A percentile compares a stretch with the other conserved stretches of the same genome.
Conservation (phyloP, 1,284 basidiomycete species). For the Vanrija sp. region DNA sequence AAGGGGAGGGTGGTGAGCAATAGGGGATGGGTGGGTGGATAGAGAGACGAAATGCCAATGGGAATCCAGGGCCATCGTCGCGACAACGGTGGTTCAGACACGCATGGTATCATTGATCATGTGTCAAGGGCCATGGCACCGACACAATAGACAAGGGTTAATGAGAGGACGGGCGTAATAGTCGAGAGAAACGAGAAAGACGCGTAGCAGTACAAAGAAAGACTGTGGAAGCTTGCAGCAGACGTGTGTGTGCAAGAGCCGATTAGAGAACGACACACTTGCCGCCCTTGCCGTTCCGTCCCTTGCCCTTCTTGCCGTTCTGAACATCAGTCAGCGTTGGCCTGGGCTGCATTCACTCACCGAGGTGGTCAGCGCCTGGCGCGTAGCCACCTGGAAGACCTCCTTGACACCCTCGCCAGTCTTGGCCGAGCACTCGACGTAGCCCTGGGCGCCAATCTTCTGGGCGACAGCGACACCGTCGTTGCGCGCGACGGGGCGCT, state of each 20-base stretch:
- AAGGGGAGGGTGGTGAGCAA: too few species aligned
- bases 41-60: not conserved
- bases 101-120: not conserved
- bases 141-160: not conserved
- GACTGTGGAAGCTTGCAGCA: slow-evolving; percentile 1
- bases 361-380: slow-evolving; percentile 62
- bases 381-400: slow-evolving; percentile 85
- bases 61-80: not conserved
- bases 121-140: not conserved
- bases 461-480: slow-evolving; percentile 80
- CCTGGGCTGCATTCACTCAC: slow-evolving; percentile 25
- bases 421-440: slow-evolving; percentile 88
- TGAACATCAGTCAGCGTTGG: not conserved
- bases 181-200: not conserved
- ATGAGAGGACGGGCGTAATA: too few species aligned
- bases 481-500: slow-evolving; percentile 67
- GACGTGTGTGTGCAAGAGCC: not conserved
- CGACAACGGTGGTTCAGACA: too few species aligned
- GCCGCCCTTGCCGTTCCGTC: slow-evolving; percentile 7
- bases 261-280: slow-evolving; percentile 57
- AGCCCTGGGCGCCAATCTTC: slow-evolving; percentile 83
- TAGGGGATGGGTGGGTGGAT: not conserved
- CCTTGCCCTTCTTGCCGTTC: not conserved
- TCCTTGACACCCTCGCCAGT: slow-evolving; percentile 84
- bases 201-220: slow-evolving; percentile 25